phyloP scores from a whole-genome alignment of 768 basidiomycete genomes.

The Boletus rubropictus region DNA sequence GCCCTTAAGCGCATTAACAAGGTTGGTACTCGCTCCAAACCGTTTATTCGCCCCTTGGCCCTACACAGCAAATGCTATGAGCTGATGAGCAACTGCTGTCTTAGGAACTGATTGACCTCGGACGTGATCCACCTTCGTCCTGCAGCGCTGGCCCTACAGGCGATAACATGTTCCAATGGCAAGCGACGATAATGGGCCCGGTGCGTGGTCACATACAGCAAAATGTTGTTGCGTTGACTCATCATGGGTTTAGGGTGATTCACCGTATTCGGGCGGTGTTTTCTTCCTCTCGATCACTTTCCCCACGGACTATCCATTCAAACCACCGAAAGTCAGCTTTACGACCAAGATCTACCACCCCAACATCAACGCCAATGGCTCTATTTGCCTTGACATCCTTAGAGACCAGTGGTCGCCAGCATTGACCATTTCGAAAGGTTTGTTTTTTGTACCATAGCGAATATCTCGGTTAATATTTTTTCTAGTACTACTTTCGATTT shows the following conservation, averaged over 20 bases:
- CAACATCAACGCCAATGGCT: constrained; percentile 99
- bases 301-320: constrained; percentile 99
- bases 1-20: constrained; percentile 99
- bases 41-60: constrained; percentile 1
- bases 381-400: constrained; percentile 97
- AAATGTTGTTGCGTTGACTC: constrained; percentile 19
- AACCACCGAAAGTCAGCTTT: constrained; percentile 99
- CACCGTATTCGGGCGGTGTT: constrained; percentile 97
- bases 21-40: constrained; percentile 39
- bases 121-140: constrained; percentile 97
- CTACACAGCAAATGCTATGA: neutral
- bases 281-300: constrained; percentile 96
- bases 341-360: constrained; percentile 99
- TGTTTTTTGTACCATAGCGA: constrained; percentile 15
- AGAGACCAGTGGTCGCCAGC: constrained; percentile 99
- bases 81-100: constrained; percentile 5
- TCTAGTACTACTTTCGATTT: constrained; percentile 91
- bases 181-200: constrained; percentile 99
- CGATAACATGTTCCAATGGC: constrained; percentile 99
- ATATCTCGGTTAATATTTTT: constrained; percentile 1
- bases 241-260: constrained; percentile 66
- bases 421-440: constrained; percentile 97
- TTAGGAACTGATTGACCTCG: constrained; percentile 98
- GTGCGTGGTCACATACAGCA: constrained; percentile 44
- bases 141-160: constrained; percentile 98